Conservation (phyloP, 129 eudicot species). For the Tagetes erecta region DNA sequence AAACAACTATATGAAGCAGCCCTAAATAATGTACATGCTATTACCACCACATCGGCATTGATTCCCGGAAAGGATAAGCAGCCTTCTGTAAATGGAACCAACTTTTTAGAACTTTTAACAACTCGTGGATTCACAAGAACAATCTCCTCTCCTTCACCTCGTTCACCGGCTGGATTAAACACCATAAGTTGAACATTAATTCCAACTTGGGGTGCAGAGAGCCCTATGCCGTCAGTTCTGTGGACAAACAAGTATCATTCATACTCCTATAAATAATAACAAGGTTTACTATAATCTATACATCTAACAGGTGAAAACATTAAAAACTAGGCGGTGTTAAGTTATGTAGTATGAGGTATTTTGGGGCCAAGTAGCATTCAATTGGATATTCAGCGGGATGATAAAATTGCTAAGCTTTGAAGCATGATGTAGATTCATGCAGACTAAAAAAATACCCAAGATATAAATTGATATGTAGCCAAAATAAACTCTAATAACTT, state of each 20-base stretch:
- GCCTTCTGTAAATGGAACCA: conserved; percentile 64
- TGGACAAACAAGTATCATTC: conserved; percentile 3
- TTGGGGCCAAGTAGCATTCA: neutral
- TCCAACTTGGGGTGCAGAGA: conserved; percentile 97
- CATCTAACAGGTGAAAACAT: neutral
- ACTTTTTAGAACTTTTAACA: conserved; percentile 54
- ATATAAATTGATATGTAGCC: too few relatives aligned
- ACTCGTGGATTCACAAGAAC: conserved; percentile 85
- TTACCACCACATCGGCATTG: conserved; percentile 80
- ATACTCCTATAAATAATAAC: neutral
- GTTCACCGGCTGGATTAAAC: conserved; percentile 83
- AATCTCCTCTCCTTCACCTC: conserved; percentile 93
- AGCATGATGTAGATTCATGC: conserved; percentile 3
- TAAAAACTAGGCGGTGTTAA: neutral
- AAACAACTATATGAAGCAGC: neutral
- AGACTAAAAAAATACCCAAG: too few relatives aligned
- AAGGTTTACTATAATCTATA: neutral
- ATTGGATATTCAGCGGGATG: neutral
- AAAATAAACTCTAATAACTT: too few relatives aligned
- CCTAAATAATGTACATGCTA: neutral
- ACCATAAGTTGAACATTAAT: conserved; percentile 90
- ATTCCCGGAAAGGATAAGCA: conserved; percentile 92
- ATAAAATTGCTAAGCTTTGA: neutral
- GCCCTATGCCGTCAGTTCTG: conserved; percentile 99
- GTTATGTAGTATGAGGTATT: neutral